phyloP scores from a whole-genome alignment of 306 rosid genomes.

The Vigna reflexopilosa region DNA sequence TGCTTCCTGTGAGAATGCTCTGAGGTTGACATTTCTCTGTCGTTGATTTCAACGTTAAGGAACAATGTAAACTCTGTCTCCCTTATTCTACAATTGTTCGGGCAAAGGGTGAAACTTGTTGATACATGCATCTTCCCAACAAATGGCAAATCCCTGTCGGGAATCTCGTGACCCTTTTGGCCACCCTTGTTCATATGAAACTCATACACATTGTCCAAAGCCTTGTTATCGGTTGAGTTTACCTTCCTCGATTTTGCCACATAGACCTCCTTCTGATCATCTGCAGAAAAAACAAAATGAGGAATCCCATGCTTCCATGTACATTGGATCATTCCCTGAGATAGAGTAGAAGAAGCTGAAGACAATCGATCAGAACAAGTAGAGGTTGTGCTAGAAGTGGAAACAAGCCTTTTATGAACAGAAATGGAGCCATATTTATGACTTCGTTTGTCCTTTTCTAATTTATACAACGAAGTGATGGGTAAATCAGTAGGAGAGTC shows the following conservation, averaged over 20 bases:
- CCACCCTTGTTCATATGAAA: constrained; percentile 71
- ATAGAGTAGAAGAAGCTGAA: constrained; percentile 50
- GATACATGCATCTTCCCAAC: constrained; percentile 91
- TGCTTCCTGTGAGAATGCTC: constrained; percentile 60
- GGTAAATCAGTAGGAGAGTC: constrained; percentile 57
- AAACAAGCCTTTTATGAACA: constrained; percentile 57
- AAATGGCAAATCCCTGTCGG: constrained; percentile 51
- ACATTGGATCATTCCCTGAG: constrained; percentile 95
- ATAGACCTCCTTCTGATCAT: constrained; percentile 77
- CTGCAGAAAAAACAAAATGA: constrained; percentile 78
- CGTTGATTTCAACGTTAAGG: constrained; percentile 55
- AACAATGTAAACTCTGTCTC: constrained; percentile 81
- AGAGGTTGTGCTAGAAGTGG: constrained; percentile 69
- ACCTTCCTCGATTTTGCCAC: constrained; percentile 67
- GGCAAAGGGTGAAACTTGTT: constrained; percentile 66
- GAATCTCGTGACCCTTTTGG: constrained; percentile 56
- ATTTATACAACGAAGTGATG: constrained; percentile 56
- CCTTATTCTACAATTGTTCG: constrained; percentile 58
- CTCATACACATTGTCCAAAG: constrained; percentile 65
- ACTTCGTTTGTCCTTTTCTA: constrained; percentile 51
- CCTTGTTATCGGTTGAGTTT: constrained; percentile 55
- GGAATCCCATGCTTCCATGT: constrained; percentile 87
- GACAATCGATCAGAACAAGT: constrained; percentile 62
- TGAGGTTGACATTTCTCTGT: constrained; percentile 56
- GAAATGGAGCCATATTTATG: constrained; percentile 51